phyloP scores from a whole-genome alignment of 2,329 filamentous ascomycete species.

The Cadophora malorum region DNA sequence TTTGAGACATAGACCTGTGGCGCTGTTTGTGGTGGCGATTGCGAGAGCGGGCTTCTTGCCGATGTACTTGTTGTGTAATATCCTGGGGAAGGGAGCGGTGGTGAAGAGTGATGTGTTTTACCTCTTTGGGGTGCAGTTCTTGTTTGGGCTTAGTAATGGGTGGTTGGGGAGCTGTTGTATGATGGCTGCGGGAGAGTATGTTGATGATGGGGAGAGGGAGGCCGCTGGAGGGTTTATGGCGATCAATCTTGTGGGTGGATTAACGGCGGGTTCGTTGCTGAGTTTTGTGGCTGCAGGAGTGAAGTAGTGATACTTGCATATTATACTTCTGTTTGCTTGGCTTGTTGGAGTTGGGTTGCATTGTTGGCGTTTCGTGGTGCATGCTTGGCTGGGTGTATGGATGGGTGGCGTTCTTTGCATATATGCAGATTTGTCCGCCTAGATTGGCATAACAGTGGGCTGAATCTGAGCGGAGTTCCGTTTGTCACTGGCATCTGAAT shows the following conservation, averaged over 20 bases:
- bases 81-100: slow-evolving; percentile 75
- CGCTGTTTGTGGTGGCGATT: slow-evolving; percentile 72
- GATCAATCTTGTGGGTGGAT: slow-evolving; percentile 81
- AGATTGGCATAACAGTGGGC: neutral
- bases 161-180: slow-evolving; percentile 88
- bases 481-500: neutral
- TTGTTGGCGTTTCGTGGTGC: neutral
- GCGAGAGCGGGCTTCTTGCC: slow-evolving; percentile 76
- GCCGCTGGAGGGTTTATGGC: slow-evolving; percentile 95
- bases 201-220: slow-evolving; percentile 82
- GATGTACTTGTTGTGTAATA: slow-evolving; percentile 88
- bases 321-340: too few species aligned
- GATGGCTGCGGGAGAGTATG: slow-evolving; percentile 86
- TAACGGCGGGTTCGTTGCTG: slow-evolving; percentile 84
- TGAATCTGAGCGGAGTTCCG: neutral
- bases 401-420: neutral
- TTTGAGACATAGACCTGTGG: slow-evolving; percentile 65
- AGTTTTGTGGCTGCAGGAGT: slow-evolving; percentile 74
- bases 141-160: slow-evolving; percentile 86
- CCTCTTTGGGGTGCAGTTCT: slow-evolving; percentile 78
- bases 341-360: slow-evolving; percentile 12
- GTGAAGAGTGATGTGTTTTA: slow-evolving; percentile 89
- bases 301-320: too few species aligned
- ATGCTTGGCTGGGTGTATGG: neutral
- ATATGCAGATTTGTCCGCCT: neutral